Percentiles rank a stretch among this genome's conserved stretches.
phyloP scores from a whole-genome alignment of 352 stramenopile species.

The Pythium aristosporum region DNA sequence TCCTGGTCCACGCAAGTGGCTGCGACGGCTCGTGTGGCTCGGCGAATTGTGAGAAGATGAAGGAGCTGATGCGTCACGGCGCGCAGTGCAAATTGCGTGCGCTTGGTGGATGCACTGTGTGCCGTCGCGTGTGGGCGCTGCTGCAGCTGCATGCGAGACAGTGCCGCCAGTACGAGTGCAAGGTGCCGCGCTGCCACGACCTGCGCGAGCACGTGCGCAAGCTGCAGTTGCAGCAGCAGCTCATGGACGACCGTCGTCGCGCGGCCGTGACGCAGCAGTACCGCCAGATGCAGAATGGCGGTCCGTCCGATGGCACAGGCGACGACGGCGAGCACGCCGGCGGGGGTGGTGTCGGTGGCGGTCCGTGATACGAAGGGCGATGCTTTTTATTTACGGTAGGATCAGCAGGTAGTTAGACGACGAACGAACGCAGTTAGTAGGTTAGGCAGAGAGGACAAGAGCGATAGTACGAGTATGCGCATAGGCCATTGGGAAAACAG shows the following conservation, averaged over 20 bases:
- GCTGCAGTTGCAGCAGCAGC: slow-evolving; percentile 96
- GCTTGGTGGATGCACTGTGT: slow-evolving; percentile 95
- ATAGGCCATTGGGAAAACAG: slow-evolving; percentile 3
- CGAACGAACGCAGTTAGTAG: slow-evolving; percentile 20
- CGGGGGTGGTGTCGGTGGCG: background rate
- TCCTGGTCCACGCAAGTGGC: slow-evolving; percentile 96
- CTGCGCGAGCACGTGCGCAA: slow-evolving; percentile 95
- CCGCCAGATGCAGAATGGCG: slow-evolving; percentile 71
- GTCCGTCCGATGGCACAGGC: slow-evolving; percentile 25
- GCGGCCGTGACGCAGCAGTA: slow-evolving; percentile 87
- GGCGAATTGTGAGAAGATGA: slow-evolving; percentile 99
- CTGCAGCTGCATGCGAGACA: slow-evolving; percentile 97
- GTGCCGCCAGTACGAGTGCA: slow-evolving; percentile 93
- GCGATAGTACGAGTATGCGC: background rate
- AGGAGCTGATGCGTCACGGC: slow-evolving; percentile 96
- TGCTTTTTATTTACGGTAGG: slow-evolving; percentile 31
- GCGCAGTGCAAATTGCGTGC: slow-evolving; percentile 91
- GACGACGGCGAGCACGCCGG: slow-evolving; percentile 22
- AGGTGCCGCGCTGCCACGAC: slow-evolving; percentile 95
- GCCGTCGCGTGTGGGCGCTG: slow-evolving; percentile 95
- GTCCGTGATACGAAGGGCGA: slow-evolving; percentile 1
- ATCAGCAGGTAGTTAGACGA: slow-evolving; percentile 2
- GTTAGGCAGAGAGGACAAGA: slow-evolving; percentile 1
- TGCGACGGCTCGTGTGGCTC: slow-evolving; percentile 94
- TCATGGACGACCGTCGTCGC: slow-evolving; percentile 96